A percentile compares a stretch with the other conserved stretches of the same genome.
Evolutionary conservation across 2,329 filamentous ascomycete species (phyloP).

Genomic region (Diaporthe amygdali): DNA sequence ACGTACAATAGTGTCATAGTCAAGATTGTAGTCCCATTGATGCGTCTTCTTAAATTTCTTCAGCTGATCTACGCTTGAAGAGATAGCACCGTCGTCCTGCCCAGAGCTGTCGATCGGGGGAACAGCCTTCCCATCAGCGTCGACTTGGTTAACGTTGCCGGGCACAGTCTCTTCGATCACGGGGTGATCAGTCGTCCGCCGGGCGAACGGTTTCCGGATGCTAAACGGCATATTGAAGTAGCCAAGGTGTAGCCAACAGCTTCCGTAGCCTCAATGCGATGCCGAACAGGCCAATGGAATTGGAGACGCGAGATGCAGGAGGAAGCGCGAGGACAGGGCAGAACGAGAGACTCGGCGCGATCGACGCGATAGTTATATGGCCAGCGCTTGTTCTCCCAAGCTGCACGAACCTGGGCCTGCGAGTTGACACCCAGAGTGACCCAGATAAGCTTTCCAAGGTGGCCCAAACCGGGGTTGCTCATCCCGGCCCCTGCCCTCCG

Average conservation of each 20-base stretch:
- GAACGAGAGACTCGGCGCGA: background rate
- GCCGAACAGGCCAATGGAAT: background rate
- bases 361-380: background rate
- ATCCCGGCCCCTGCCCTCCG: background rate
- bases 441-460: background rate
- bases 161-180: constrained; percentile 4
- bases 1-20: constrained; percentile 22
- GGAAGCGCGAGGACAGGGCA: background rate
- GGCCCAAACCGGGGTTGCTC: background rate
- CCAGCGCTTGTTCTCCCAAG: background rate
- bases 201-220: constrained; percentile 16
- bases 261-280: background rate
- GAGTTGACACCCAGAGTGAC: background rate
- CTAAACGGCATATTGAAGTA: constrained; percentile 17
- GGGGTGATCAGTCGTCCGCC: constrained; percentile 19
- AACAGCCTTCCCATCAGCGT: constrained; percentile 15
- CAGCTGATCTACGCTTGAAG: constrained; percentile 19
- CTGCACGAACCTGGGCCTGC: background rate
- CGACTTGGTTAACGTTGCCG: background rate
- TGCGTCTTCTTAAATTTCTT: constrained; percentile 24
- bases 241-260: background rate
- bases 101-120: background rate
- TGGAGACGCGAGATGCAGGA: background rate
- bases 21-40: constrained; percentile 23
- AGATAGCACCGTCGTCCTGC: constrained; percentile 4